These are phyloP conservation scores for Salix suchowensis DNA, from an alignment of 345 rosid genomes.

Conservation along the genomic window DNA sequence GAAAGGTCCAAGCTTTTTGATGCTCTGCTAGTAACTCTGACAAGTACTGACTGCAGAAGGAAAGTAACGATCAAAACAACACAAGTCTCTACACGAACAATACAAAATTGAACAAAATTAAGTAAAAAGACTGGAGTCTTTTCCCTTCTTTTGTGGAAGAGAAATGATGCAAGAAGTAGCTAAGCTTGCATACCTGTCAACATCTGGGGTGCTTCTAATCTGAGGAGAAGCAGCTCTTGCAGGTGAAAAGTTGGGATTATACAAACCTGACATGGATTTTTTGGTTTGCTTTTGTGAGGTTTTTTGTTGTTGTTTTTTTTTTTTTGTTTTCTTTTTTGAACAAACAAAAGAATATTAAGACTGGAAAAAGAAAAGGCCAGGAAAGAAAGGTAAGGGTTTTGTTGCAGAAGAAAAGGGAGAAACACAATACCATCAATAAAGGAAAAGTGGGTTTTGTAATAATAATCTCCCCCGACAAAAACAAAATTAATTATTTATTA, in stretches of 20 bases:
- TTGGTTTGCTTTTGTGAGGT: conserved; percentile 16
- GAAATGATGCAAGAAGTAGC: not conserved
- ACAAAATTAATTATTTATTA: not conserved
- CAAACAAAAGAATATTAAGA: conserved; percentile 17
- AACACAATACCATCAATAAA: conserved; percentile 38
- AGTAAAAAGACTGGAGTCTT: not conserved
- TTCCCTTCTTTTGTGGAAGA: not conserved
- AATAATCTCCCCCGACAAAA: not conserved
- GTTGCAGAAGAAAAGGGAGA: conserved; percentile 38
- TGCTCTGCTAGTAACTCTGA: conserved; percentile 87
- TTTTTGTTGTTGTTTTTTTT: not conserved
- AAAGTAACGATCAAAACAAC: conserved; percentile 23
- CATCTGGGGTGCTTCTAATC: conserved; percentile 85
- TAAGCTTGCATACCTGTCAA: conserved; percentile 54
- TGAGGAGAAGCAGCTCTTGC: conserved; percentile 97
- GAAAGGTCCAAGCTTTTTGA: conserved; percentile 97
- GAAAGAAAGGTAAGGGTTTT: conserved; percentile 25
- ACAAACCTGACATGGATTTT: conserved; percentile 82
- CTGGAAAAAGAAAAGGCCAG: not conserved
- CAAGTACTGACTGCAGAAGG: conserved; percentile 65
- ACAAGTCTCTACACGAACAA: conserved; percentile 4
- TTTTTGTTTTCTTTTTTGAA: conserved; percentile 3
- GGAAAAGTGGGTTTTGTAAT: conserved; percentile 19
- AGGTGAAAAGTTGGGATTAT: conserved; percentile 91
- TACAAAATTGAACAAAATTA: conserved; percentile 2